Percentiles rank a stretch among this genome's conserved stretches.
Conservation (phyloP, 2,329 filamentous ascomycete genomes). For the Chlorencoelia australis region DNA sequence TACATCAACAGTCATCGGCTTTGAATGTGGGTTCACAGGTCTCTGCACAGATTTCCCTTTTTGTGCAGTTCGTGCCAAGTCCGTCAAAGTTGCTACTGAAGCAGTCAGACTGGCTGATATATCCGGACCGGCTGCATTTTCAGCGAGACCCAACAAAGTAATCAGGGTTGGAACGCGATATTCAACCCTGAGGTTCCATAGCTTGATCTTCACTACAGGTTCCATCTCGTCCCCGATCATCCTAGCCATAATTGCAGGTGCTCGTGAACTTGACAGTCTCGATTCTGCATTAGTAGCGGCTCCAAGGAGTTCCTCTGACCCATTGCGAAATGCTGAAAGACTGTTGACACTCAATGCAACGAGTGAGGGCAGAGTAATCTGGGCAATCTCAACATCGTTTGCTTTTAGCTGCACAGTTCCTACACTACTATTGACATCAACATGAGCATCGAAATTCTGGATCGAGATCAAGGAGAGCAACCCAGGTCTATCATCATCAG, state of each 20-base stretch:
- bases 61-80: constrained; percentile 40
- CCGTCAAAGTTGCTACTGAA: constrained; percentile 69
- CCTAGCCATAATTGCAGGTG: constrained; percentile 72
- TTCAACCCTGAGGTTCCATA: constrained; percentile 77
- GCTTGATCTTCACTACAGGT: constrained; percentile 76
- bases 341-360: constrained; percentile 65
- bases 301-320: constrained; percentile 61
- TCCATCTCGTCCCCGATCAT: constrained; percentile 94
- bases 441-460: constrained; percentile 47
- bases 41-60: constrained; percentile 6
- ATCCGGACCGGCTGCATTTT: constrained; percentile 59
- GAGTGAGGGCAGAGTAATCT: constrained; percentile 77
- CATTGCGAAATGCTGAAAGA: constrained; percentile 53
- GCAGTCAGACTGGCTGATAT: constrained; percentile 66
- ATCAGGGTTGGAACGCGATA: constrained; percentile 80
- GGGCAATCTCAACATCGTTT: constrained; percentile 58
- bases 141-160: constrained; percentile 62
- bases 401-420: constrained; percentile 52
- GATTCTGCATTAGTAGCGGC: constrained; percentile 29
- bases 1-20: constrained; percentile 61
- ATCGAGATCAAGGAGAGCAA: constrained; percentile 65
- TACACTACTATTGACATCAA: constrained; percentile 58
- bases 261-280: constrained; percentile 22
- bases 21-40: constrained; percentile 26
- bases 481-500: constrained; percentile 89